These are phyloP conservation scores for Niveomyces coronatus DNA, from an alignment of 2,329 filamentous ascomycete genomes.

Conservation along the genomic window DNA sequence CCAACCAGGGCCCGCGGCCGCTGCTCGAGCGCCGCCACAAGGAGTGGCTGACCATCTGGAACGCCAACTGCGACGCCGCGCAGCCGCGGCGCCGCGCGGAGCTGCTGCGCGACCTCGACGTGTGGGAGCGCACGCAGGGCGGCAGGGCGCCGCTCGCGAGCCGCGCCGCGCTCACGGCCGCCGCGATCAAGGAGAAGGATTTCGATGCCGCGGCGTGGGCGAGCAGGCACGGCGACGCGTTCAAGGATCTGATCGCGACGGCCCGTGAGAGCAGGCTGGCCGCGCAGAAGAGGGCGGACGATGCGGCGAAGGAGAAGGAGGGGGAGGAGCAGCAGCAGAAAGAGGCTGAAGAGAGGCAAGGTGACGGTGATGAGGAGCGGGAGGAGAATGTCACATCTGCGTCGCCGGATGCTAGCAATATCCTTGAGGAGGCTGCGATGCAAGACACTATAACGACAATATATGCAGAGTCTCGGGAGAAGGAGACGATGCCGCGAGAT, in stretches of 20 bases:
- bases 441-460: too few species aligned
- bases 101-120: slow-evolving; percentile 66
- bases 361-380: background rate
- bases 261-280: slow-evolving; percentile 50
- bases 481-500: too few species aligned
- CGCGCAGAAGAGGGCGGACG: slow-evolving; percentile 21
- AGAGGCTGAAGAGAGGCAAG: background rate
- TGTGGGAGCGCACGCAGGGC: slow-evolving; percentile 80
- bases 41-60: slow-evolving; percentile 94
- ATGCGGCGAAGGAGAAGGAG: slow-evolving; percentile 13
- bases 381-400: background rate
- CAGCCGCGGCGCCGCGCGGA: slow-evolving; percentile 60
- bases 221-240: slow-evolving; percentile 60
- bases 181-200: slow-evolving; percentile 68
- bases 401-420: background rate
- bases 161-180: slow-evolving; percentile 26
- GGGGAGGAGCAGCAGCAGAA: slow-evolving; percentile 2
- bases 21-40: slow-evolving; percentile 72
- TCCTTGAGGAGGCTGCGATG: too few species aligned
- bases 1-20: slow-evolving; percentile 54
- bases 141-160: slow-evolving; percentile 38
- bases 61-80: slow-evolving; percentile 86
- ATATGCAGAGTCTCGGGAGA: background rate
- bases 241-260: slow-evolving; percentile 67
- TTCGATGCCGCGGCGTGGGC: slow-evolving; percentile 77